Base-by-base conservation (phyloP, 23 red algal genomes). In the Gracilariopsis chorda region DNA sequence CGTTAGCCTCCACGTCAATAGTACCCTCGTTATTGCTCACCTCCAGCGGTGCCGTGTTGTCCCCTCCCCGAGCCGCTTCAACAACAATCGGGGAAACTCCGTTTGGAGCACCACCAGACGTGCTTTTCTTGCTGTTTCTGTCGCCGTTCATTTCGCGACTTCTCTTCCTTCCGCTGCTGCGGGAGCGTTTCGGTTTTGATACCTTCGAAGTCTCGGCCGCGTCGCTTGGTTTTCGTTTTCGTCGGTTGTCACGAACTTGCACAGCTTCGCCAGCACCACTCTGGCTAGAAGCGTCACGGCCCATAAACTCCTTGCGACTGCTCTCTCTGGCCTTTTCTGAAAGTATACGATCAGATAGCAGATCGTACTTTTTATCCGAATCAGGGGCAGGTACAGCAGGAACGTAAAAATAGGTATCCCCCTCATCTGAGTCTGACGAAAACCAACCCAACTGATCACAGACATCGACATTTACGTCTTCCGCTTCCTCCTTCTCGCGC, bases 361-460 rank as follows among this genome's bases (percentile, higher is more conserved):
- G 35, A 19, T 59, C 48, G 55, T 57, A 57, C 24, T 48, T 48
- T 0, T 23, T 23, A 21, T 46, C 75, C 33, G 42, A 51, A 82
- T 49, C 43, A 19, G 24, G 30, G 21, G 33, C 49, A n/a, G 88
- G 88, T 20, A 81, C 77, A 19, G 77, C 88, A 28, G 88, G 88
- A 5, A 91, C 74, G 36, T 80, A 91, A 51, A 91, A 91, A 21
- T 82, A 82, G 10, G 58, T 73, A 73, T 86, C 91, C 53, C 71
- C 81, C 36, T 94, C 80, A 23, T 94, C 91, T 11, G 78, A 84
- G 28, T 94, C 91, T 16, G 72, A 80, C 4, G 65, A 78, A 78
- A 94, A 94, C 79, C 91, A 94, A 21, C 42, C 49, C 45, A 56
- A 28, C 37, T 83, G 44, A n/a, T 67, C 49, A 48, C 57, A 41